These are phyloP conservation scores for Suillus luteus DNA, from an alignment of 768 basidiomycete genomes.

Conservation along the genomic window DNA sequence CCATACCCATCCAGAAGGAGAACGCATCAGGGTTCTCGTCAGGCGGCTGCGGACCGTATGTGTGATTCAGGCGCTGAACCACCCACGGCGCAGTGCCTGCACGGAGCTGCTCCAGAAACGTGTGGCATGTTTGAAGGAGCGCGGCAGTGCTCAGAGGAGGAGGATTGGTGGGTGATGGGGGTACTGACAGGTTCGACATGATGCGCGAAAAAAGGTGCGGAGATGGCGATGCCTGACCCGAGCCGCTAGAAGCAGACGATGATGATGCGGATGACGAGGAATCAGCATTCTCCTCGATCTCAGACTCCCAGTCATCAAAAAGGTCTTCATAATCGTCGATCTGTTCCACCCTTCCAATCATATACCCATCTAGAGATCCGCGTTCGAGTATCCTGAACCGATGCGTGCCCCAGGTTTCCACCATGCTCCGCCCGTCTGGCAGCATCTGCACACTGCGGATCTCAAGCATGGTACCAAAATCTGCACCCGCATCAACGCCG, in stretches of 20 bases:
- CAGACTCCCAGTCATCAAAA: slow-evolving; percentile 28
- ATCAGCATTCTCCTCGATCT: slow-evolving; percentile 19
- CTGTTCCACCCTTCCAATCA: slow-evolving; percentile 79
- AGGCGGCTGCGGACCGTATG: slow-evolving; percentile 75
- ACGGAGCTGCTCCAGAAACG: slow-evolving; percentile 61
- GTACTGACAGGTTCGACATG: slow-evolving; percentile 15
- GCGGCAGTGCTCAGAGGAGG: slow-evolving; percentile 22
- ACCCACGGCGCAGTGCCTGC: slow-evolving; percentile 90
- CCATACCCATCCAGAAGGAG: slow-evolving; percentile 87
- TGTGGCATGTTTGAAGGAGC: slow-evolving; percentile 56
- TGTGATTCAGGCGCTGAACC: slow-evolving; percentile 78
- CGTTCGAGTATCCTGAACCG: slow-evolving; percentile 88
- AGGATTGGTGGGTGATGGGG: slow-evolving; percentile 12
- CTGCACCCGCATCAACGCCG: slow-evolving; percentile 24
- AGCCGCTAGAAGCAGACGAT: slow-evolving; percentile 12
- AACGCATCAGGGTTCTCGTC: slow-evolving; percentile 64
- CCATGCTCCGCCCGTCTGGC: slow-evolving; percentile 86
- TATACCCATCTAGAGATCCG: slow-evolving; percentile 86
- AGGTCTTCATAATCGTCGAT: slow-evolving; percentile 40
- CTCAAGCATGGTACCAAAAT: slow-evolving; percentile 94
- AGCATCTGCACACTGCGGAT: slow-evolving; percentile 86
- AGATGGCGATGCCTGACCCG: slow-evolving; percentile 9
- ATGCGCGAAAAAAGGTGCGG: slow-evolving; percentile 24
- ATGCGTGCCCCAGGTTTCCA: slow-evolving; percentile 67
- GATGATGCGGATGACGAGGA: slow-evolving; percentile 20